Evolutionary conservation across 148 eudicot genomes (phyloP).

Genomic region (Hydrangea macrophylla): DNA sequence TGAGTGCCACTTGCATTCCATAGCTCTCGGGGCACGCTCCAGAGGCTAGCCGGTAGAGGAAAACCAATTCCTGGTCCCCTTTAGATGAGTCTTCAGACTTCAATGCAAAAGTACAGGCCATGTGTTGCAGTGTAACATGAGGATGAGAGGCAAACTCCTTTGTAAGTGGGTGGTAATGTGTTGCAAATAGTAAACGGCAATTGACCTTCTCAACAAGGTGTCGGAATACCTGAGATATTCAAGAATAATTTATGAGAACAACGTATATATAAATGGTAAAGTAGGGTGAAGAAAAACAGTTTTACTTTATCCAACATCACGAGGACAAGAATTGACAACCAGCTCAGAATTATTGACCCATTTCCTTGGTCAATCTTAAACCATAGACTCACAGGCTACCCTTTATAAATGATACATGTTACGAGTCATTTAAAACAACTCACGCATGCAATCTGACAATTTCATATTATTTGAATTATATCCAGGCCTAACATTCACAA

Average conservation of each 20-base stretch:
- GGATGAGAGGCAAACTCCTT: constrained; percentile 93
- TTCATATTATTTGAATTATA: background rate
- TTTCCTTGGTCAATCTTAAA: background rate
- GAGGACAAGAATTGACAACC: background rate
- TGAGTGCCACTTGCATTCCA: constrained; percentile 90
- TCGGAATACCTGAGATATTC: constrained; percentile 68
- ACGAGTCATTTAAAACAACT: background rate
- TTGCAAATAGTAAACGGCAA: constrained; percentile 88
- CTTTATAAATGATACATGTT: background rate
- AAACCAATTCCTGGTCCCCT: constrained; percentile 50
- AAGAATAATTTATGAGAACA: background rate
- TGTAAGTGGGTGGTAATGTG: constrained; percentile 96
- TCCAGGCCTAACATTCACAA: background rate
- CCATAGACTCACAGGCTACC: background rate
- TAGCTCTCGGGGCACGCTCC: constrained; percentile 98
- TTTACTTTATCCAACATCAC: background rate
- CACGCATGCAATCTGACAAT: background rate
- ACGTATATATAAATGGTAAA: background rate
- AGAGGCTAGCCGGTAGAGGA: constrained; percentile 65
- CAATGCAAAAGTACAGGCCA: constrained; percentile 72
- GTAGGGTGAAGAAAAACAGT: background rate
- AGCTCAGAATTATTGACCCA: background rate
- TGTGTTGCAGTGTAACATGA: constrained; percentile 74
- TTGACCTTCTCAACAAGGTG: constrained; percentile 89
- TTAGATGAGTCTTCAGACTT: constrained; percentile 23